Evolutionary conservation across 768 basidiomycete species (phyloP).

Genomic region (Boletus insuetus): DNA sequence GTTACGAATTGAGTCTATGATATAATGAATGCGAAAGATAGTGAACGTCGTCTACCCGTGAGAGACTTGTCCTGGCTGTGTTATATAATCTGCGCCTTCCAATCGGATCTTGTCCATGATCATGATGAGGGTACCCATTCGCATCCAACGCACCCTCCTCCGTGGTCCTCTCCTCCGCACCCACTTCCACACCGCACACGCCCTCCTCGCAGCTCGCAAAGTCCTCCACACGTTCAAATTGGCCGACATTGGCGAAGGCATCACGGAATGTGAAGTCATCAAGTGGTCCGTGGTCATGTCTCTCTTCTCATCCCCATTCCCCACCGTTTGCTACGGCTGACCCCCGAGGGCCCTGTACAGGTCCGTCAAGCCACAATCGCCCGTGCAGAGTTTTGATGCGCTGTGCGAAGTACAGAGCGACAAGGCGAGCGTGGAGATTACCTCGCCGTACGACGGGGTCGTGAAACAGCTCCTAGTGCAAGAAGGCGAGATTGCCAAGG

Average conservation of each 20-base stretch:
- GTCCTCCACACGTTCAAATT: conserved; percentile 66
- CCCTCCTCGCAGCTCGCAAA: conserved; percentile 33
- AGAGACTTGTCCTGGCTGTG: too few relatives aligned
- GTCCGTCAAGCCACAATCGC: conserved; percentile 54
- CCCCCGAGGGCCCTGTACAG: conserved; percentile 35
- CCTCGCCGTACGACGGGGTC: conserved; percentile 78
- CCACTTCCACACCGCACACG: conserved; percentile 37
- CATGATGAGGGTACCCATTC: conserved; percentile 10
- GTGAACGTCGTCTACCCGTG: too few relatives aligned
- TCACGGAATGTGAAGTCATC: conserved; percentile 87
- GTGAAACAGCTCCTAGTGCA: conserved; percentile 70
- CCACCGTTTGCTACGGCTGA: conserved; percentile 10
- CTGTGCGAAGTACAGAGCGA: conserved; percentile 87
- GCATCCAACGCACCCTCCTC: conserved; percentile 19
- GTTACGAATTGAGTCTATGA: neutral
- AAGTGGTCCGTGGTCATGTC: conserved; percentile 58
- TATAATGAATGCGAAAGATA: too few relatives aligned
- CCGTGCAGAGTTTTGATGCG: conserved; percentile 62
- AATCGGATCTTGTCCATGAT: conserved; percentile 2
- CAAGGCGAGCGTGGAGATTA: conserved; percentile 90
- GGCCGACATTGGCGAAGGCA: conserved; percentile 87
- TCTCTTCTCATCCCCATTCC: neutral
- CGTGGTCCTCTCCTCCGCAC: conserved; percentile 30
- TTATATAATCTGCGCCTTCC: conserved; percentile 1
- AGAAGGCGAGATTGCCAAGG: conserved; percentile 83